Conservation (phyloP, 129 eudicot species). For the Lactuca sativa region DNA sequence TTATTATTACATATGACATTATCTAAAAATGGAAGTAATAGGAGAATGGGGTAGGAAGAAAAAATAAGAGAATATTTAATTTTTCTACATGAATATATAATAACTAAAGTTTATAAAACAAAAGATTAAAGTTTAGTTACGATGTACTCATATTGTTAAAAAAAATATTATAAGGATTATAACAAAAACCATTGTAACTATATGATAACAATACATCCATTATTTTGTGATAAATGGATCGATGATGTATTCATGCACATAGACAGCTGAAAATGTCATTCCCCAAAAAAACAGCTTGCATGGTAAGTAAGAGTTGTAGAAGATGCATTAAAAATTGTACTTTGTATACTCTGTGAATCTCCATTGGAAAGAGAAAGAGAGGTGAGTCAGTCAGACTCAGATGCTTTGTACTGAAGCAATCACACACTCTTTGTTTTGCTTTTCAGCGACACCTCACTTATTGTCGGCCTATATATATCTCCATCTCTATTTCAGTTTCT, state of each 20-base stretch:
- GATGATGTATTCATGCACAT: slow-evolving; percentile 18
- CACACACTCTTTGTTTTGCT: slow-evolving; percentile 35
- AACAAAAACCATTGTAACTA: too few species aligned
- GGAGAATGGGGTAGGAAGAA: too few species aligned
- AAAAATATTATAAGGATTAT: too few species aligned
- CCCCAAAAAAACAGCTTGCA: slow-evolving; percentile 32
- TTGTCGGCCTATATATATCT: slow-evolving; percentile 33
- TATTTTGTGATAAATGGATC: background rate
- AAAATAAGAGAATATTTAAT: too few species aligned
- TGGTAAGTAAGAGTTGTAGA: slow-evolving; percentile 26
- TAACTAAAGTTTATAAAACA: background rate
- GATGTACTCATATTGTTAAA: background rate
- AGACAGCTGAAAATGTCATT: slow-evolving; percentile 27
- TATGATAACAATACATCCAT: too few species aligned
- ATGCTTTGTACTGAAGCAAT: slow-evolving; percentile 45
- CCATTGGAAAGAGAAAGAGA: slow-evolving; percentile 20
- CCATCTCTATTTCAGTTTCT: background rate
- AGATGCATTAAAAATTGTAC: slow-evolving; percentile 27
- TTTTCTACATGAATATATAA: too few species aligned
- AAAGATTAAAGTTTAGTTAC: background rate
- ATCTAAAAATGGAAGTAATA: too few species aligned
- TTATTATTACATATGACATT: too few species aligned
- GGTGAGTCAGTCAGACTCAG: slow-evolving; percentile 38
- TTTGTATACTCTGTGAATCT: slow-evolving; percentile 11
- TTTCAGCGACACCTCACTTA: slow-evolving; percentile 36